Base-by-base conservation (phyloP, 2,329 filamentous ascomycete species). In the Zymoseptoria crescenta region DNA sequence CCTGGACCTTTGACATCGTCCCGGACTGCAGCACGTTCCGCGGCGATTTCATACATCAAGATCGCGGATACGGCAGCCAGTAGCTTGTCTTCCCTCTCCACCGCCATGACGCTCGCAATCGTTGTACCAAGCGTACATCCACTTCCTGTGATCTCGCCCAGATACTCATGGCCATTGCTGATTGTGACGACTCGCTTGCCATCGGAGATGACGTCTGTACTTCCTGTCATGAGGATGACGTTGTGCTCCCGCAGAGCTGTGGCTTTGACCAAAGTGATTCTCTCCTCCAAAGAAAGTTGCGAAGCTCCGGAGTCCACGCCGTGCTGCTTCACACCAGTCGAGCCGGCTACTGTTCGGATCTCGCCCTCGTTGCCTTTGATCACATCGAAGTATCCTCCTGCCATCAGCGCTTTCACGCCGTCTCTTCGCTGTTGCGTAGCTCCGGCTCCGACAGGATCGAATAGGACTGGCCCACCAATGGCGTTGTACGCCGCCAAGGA, bases 341-440 rank as follows among this genome's bases (percentile, higher is more conserved):
- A 78, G 49, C 87, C 87, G 48, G 81, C 83, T 0, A 93, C 85
- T 2, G 88, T 86, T 53, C 82, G 79, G 62, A 97, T 91, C 74
- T 97, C 94, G 56, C 87, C 85, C 71, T 95, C 90, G 74, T 97
- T 97, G 54, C 93, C 93, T 72, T 97, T 97, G 74, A 97, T 92
- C 49, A 96, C 80, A 72, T 90, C 85, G 68, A 96, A 89, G 73
- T 89, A 89, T 48, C 91, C 91, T 2, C 79, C 81, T 0, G 82
- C 77, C 69, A 96, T 80, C 45, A 97, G 83, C 1, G 80, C 80
- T 59, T 84, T 83, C 28, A 93, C 84, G 0, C 91, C 88, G 1
- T 82, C 78, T 55, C 87, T 83, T 10, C 94, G 84, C 51, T 93
- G 80, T 6, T 81, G 70, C 0, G 91, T 96, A 0, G 93, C 93